These are phyloP conservation scores for Picea sitchensis DNA, from an alignment of 75 land plant genomes.

Conservation along the genomic window DNA sequence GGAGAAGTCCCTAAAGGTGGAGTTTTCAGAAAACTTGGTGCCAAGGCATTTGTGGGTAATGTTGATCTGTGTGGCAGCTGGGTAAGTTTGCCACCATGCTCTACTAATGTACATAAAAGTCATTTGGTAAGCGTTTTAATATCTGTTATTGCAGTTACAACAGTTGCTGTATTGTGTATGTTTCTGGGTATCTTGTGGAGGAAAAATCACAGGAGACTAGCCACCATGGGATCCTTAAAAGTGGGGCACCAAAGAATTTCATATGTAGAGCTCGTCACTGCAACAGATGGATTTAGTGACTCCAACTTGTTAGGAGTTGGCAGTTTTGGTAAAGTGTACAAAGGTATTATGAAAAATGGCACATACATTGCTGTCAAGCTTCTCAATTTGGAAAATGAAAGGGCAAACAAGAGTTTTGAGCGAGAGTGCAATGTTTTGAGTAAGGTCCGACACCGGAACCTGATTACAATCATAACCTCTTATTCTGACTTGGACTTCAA, in stretches of 20 bases:
- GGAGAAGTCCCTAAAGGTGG: too few relatives aligned
- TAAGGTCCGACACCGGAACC: slow-evolving; percentile 19
- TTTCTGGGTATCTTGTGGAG: too few relatives aligned
- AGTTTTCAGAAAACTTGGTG: too few relatives aligned
- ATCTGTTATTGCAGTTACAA: too few relatives aligned
- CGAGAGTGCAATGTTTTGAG: slow-evolving; percentile 26
- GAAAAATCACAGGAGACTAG: too few relatives aligned
- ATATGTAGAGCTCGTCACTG: neutral
- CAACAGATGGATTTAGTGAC: slow-evolving; percentile 13
- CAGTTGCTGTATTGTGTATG: too few relatives aligned
- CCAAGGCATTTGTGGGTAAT: too few relatives aligned
- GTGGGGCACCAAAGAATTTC: neutral
- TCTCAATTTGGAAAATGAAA: slow-evolving; percentile 21
- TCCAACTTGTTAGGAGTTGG: slow-evolving; percentile 8
- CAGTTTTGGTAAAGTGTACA: slow-evolving; percentile 8
- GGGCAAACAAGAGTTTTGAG: slow-evolving; percentile 14
- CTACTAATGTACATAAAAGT: too few relatives aligned
- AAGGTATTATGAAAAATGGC: slow-evolving; percentile 17
- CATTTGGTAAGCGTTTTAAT: too few relatives aligned
- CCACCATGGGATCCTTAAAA: neutral
- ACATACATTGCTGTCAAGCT: slow-evolving; percentile 37
- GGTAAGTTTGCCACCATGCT: too few relatives aligned
- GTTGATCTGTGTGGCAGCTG: too few relatives aligned
- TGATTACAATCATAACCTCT: slow-evolving; percentile 26
- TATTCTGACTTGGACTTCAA: slow-evolving; percentile 25